These are phyloP conservation scores for Aspergillus pseudotamarii DNA, from an alignment of 2,329 filamentous ascomycete genomes.

Conservation along the genomic window DNA sequence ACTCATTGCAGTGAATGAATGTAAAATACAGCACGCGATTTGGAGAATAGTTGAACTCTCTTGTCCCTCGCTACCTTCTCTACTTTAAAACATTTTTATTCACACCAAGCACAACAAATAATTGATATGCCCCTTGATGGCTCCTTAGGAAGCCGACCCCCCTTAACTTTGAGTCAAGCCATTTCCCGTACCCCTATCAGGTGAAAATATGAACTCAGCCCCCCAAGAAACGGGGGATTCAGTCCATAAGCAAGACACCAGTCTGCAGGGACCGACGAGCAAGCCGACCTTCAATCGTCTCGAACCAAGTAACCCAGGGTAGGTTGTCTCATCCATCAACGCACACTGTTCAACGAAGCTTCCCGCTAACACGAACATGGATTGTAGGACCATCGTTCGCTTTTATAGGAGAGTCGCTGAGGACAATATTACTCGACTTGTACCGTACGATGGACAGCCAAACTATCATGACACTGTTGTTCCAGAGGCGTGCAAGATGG, in stretches of 20 bases:
- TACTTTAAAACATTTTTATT: neutral
- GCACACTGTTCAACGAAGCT: neutral
- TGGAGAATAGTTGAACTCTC: neutral
- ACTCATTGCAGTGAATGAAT: neutral
- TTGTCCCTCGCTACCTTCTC: neutral
- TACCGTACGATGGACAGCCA: conserved; percentile 8
- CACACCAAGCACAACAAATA: neutral
- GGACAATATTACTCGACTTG: conserved; percentile 4
- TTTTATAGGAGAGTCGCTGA: conserved; percentile 15
- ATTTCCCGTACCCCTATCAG: neutral
- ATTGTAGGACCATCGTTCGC: conserved; percentile 11
- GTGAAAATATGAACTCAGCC: neutral
- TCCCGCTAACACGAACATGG: neutral
- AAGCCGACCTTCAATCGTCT: conserved; percentile 6
- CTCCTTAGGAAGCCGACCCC: neutral
- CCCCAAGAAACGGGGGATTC: neutral
- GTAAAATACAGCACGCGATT: neutral
- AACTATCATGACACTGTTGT: conserved; percentile 9
- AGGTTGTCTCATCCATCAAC: neutral
- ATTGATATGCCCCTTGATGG: neutral
- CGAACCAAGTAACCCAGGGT: conserved; percentile 16
- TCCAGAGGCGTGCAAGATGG: conserved; percentile 13
- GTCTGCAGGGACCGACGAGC: neutral
- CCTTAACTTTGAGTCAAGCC: neutral
- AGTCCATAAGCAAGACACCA: neutral